phyloP scores from a whole-genome alignment of 805 yeast genomes.

The Nakazawaea wickerhamii region DNA sequence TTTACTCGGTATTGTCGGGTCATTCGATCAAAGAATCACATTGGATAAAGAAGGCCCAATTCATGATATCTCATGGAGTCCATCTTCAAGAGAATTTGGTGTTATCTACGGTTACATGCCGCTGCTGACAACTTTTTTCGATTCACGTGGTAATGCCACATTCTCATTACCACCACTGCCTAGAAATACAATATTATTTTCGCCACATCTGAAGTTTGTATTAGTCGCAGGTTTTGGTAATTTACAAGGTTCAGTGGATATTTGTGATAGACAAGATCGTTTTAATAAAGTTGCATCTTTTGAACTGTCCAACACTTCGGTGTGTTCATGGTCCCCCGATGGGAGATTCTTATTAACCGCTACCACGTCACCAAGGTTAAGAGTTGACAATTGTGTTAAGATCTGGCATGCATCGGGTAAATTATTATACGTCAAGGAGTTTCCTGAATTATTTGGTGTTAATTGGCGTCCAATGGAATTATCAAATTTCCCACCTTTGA shows the following conservation, averaged over 20 bases:
- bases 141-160: slow-evolving; percentile 84
- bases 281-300: slow-evolving; percentile 75
- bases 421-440: slow-evolving; percentile 72
- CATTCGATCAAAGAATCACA: slow-evolving; percentile 82
- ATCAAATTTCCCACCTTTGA: slow-evolving; percentile 49
- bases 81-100: slow-evolving; percentile 93
- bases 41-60: slow-evolving; percentile 94
- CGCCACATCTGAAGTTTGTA: slow-evolving; percentile 90
- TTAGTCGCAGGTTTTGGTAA: slow-evolving; percentile 97
- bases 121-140: slow-evolving; percentile 89
- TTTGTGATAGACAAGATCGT: slow-evolving; percentile 85
- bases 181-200: slow-evolving; percentile 82
- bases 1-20: slow-evolving; percentile 85
- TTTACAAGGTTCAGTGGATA: slow-evolving; percentile 93
- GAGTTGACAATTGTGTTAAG: slow-evolving; percentile 94
- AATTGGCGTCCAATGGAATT: slow-evolving; percentile 76
- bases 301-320: slow-evolving; percentile 93
- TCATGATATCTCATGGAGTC: slow-evolving; percentile 97
- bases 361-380: slow-evolving; percentile 91
- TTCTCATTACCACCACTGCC: slow-evolving; percentile 82
- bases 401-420: slow-evolving; percentile 91
- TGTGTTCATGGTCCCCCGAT: slow-evolving; percentile 97
- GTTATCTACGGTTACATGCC: slow-evolving; percentile 98
- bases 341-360: slow-evolving; percentile 92
- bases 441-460: slow-evolving; percentile 72